These are phyloP conservation scores for Pichia membranifaciens DNA, from an alignment of 805 yeast species.

Conservation along the genomic window DNA sequence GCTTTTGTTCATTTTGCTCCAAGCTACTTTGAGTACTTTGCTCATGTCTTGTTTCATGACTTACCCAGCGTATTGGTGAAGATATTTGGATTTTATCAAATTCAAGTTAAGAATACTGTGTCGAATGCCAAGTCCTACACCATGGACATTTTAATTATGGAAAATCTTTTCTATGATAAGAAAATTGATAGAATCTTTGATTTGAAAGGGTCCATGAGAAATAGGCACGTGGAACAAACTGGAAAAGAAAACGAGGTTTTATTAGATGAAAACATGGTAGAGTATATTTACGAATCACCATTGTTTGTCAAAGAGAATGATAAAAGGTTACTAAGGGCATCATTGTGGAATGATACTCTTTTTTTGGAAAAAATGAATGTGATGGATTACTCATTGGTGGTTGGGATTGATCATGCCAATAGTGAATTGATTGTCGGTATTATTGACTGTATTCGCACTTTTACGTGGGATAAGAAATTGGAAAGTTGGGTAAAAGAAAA, in stretches of 20 bases:
- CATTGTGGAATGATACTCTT: slow-evolving; percentile 90
- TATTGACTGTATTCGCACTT: slow-evolving; percentile 88
- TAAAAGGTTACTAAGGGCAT: slow-evolving; percentile 77
- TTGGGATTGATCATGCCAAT: slow-evolving; percentile 75
- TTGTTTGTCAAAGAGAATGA: slow-evolving; percentile 89
- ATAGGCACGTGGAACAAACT: slow-evolving; percentile 93
- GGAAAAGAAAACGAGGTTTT: slow-evolving; percentile 93
- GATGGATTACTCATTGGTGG: slow-evolving; percentile 94
- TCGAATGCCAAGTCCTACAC: slow-evolving; percentile 66
- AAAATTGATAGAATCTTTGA: slow-evolving; percentile 86
- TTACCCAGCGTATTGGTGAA: slow-evolving; percentile 92
- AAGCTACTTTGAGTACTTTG: slow-evolving; percentile 90
- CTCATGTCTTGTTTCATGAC: slow-evolving; percentile 91
- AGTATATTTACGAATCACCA: slow-evolving; percentile 93
- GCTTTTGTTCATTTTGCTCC: slow-evolving; percentile 95
- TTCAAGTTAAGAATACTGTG: slow-evolving; percentile 73
- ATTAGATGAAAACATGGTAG: slow-evolving; percentile 96
- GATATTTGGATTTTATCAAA: slow-evolving; percentile 92
- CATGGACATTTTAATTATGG: slow-evolving; percentile 93
- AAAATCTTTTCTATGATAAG: slow-evolving; percentile 81
- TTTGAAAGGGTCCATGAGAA: slow-evolving; percentile 95
- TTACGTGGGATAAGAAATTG: slow-evolving; percentile 97
- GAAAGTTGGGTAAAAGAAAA: slow-evolving; percentile 99
- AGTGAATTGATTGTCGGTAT: slow-evolving; percentile 84
- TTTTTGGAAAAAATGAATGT: slow-evolving; percentile 96